Evolutionary conservation across 1,284 basidiomycete species (phyloP), one percentile per base, ranked within the genome.

Genomic region (Vanrija sp.): DNA sequence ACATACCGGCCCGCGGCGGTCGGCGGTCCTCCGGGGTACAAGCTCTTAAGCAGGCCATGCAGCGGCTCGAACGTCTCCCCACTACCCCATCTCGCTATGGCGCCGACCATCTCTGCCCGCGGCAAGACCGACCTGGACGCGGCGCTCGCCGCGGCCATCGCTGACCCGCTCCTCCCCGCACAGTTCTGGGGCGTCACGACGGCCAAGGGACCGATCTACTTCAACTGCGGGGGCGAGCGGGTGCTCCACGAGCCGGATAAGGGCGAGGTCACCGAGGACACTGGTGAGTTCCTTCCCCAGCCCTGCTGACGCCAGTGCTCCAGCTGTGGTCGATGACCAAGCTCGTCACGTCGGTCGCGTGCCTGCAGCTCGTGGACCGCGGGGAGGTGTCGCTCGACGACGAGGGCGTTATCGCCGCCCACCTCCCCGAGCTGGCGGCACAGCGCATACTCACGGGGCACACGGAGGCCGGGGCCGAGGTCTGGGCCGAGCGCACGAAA

Each of bases 281-380:
- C 53, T 3, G 35, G 54, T 54, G 43, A 54, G 66, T 52, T 15
- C 25, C 15, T 18, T 41, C 20, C 16, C 19, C 7, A 20, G 2
- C 12, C 12, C 6, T 12, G 20, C 41, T 43, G 25, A 43, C 48
- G 6, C 12, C 60, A 58, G 51, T 27, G 15, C 48, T 59, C 27
- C 66, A 65, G 65, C 53, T 70, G 12, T 65, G 57, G 48, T 71
- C 68, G 6, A 64, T 63, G 57, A 65, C 66, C 35, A 73, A 72
- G 54, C 56, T 72, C 4, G 60, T 72, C 23, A 69, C 67, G 3
- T 57, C 58, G 66, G 51, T 72, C 19, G 66, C 69, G 1, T 55
- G 53, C 22, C 59, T 68, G 4, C 69, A 69, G 44, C 60, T 70
- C 0, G 59, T 69, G 14, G 72, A 71, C 31, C 58, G 56, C 18